These are phyloP conservation scores for Didymella pinodella DNA, from an alignment of 2,329 filamentous ascomycete genomes.

Conservation along the genomic window DNA sequence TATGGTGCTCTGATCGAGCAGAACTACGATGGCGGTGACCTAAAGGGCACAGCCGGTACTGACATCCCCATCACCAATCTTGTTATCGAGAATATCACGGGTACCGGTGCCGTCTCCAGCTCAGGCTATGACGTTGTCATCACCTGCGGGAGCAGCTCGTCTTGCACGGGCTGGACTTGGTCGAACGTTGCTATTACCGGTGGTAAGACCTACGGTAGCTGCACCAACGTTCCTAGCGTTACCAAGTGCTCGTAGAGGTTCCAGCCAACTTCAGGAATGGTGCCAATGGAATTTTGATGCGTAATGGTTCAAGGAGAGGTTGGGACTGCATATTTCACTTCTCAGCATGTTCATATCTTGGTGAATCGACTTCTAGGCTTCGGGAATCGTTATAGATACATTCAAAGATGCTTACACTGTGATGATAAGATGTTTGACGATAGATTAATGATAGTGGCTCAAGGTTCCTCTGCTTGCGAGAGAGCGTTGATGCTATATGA, in stretches of 20 bases:
- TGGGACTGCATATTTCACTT: not conserved
- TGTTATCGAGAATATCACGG: constrained; percentile 52
- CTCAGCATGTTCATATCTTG: not conserved
- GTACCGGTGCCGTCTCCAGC: constrained; percentile 42
- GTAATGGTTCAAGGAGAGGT: not conserved
- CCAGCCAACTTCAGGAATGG: not conserved
- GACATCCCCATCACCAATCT: constrained; percentile 57
- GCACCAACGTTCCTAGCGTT: constrained; percentile 46
- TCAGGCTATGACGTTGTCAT: constrained; percentile 60
- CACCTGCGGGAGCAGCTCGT: constrained; percentile 59
- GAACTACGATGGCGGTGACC: constrained; percentile 59
- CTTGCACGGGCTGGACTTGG: constrained; percentile 64
- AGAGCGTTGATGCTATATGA: no score
- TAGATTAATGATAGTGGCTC: no score
- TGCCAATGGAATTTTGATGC: not conserved
- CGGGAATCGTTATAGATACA: not conserved
- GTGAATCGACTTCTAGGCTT: not conserved
- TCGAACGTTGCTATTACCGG: constrained; percentile 51
- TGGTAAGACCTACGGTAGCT: constrained; percentile 49
- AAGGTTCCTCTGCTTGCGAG: no score
- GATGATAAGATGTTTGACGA: not conserved
- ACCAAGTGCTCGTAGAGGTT: constrained; percentile 29
- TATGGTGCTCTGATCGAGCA: constrained; percentile 61
- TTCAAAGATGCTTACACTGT: not conserved
- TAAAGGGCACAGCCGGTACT: constrained; percentile 55